These are phyloP conservation scores for Bondarzewia mesenterica DNA, from an alignment of 1,284 basidiomycete genomes.

Conservation along the genomic window DNA sequence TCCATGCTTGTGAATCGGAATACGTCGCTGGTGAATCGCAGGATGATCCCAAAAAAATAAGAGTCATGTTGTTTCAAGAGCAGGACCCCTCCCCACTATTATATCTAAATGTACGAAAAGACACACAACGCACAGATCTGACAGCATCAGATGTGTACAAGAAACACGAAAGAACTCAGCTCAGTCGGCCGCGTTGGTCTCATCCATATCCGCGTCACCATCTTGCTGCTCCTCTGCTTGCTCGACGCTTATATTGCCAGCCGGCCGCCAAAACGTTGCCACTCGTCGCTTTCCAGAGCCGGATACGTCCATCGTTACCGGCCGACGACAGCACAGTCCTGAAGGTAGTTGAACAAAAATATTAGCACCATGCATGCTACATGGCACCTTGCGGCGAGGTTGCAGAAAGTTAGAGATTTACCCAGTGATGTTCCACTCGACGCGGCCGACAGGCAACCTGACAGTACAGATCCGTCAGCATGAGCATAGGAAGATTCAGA, in stretches of 20 bases:
- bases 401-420: too few relatives aligned
- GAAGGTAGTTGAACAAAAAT: background rate
- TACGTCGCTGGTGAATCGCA: too few relatives aligned
- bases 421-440: slow-evolving; percentile 88
- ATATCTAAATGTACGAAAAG: too few relatives aligned
- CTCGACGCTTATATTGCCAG: slow-evolving; percentile 72
- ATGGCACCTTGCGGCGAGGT: too few relatives aligned
- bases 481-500: background rate
- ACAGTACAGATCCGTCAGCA: background rate
- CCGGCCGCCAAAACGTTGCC: slow-evolving; percentile 71
- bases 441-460: slow-evolving; percentile 61
- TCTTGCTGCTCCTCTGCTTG: slow-evolving; percentile 51
- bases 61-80: too few relatives aligned
- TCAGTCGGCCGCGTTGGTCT: slow-evolving; percentile 14
- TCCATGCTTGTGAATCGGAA: too few relatives aligned
- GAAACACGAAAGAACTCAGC: too few relatives aligned
- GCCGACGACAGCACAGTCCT: slow-evolving; percentile 86
- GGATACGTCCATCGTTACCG: slow-evolving; percentile 83
- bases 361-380: too few relatives aligned
- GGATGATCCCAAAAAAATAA: too few relatives aligned
- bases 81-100: too few relatives aligned
- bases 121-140: too few relatives aligned
- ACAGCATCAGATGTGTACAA: too few relatives aligned
- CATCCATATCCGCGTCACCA: slow-evolving; percentile 30
- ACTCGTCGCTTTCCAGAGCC: slow-evolving; percentile 81